Conservation (phyloP, 2,329 filamentous ascomycete genomes). For the Cercospora beticola region DNA sequence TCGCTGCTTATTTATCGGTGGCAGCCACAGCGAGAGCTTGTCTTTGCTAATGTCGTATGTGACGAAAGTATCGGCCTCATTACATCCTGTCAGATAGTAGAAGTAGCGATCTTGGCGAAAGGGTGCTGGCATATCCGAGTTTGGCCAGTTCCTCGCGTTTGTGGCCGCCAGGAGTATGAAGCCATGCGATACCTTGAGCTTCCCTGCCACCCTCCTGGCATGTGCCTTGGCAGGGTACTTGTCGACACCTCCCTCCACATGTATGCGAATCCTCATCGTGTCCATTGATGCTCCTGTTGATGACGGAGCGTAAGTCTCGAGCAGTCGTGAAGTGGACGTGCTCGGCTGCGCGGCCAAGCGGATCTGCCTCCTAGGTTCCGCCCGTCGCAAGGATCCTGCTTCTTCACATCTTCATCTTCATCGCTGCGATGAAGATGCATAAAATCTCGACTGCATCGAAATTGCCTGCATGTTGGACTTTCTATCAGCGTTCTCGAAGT, state of each 20-base stretch:
- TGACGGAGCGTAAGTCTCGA: neutral
- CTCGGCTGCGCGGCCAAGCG: neutral
- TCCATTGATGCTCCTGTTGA: neutral
- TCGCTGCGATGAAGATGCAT: neutral
- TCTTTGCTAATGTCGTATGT: conserved; percentile 75
- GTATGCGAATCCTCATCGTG: conserved; percentile 12
- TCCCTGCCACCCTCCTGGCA: conserved; percentile 74
- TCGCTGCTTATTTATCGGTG: conserved; percentile 79
- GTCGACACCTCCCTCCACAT: conserved; percentile 16
- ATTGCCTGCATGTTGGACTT: neutral
- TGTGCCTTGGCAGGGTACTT: conserved; percentile 84
- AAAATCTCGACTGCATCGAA: neutral
- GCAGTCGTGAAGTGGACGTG: neutral
- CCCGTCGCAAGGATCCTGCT: neutral
- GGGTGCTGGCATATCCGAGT: conserved; percentile 78
- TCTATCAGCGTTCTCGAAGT: neutral
- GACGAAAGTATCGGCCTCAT: conserved; percentile 75
- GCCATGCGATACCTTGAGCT: conserved; percentile 64
- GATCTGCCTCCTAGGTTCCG: neutral
- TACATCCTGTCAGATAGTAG: conserved; percentile 88
- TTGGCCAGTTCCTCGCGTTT: conserved; percentile 42
- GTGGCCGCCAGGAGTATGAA: conserved; percentile 78
- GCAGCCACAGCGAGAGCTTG: conserved; percentile 83
- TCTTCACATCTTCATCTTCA: neutral
- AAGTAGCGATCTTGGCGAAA: conserved; percentile 82